Evolutionary conservation across 192 early-diverging fungal species (phyloP).

Genomic region (Rhizoclosmatium sp.): DNA sequence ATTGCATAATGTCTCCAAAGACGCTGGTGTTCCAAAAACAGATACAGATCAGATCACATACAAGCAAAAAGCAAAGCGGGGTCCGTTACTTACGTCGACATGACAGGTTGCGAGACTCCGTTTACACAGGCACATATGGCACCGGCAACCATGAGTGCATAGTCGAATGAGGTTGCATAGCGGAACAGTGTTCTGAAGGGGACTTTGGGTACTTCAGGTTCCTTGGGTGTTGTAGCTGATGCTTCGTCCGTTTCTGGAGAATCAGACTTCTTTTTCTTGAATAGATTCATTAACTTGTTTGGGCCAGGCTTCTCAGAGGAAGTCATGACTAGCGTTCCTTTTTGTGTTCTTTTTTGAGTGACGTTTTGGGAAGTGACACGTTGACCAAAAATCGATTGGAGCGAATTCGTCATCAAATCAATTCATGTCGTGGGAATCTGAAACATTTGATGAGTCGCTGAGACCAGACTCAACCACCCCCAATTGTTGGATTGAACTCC

Average conservation of each 20-base stretch:
- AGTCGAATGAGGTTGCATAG: slow-evolving; percentile 38
- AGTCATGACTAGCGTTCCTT: no score
- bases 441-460: no score
- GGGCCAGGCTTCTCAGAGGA: no score
- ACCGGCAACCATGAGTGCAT: slow-evolving; percentile 35
- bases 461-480: no score
- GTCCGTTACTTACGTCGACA: slow-evolving; percentile 37
- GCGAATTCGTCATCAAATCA: no score
- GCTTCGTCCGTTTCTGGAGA: neutral
- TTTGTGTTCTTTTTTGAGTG: no score
- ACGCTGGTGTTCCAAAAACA: slow-evolving; percentile 7
- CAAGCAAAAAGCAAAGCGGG: neutral
- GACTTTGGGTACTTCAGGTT: slow-evolving; percentile 13
- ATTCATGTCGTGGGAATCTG: no score
- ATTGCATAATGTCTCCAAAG: slow-evolving; percentile 48
- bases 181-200: slow-evolving; percentile 30
- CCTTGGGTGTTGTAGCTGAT: slow-evolving; percentile 10
- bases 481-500: no score
- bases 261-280: neutral
- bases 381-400: no score
- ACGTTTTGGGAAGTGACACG: no score
- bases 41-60: neutral
- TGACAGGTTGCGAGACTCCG: slow-evolving; percentile 45
- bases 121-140: slow-evolving; percentile 32
- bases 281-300: neutral